Percentiles rank a stretch among this genome's conserved stretches.
These are phyloP conservation scores for Vinca minor DNA, from an alignment of 257 asterid genomes.

Conservation along the genomic window DNA sequence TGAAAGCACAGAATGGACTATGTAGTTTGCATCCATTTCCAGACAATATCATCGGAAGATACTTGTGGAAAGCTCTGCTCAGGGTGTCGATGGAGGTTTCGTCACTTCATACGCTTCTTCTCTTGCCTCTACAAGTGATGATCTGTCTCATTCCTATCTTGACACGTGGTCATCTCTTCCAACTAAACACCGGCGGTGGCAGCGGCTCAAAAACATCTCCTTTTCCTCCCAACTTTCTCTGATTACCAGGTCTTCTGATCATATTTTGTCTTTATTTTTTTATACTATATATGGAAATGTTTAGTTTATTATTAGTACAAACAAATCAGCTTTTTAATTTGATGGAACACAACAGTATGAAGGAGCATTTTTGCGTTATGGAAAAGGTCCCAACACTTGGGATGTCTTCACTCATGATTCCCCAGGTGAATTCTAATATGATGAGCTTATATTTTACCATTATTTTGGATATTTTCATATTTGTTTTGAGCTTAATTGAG, in stretches of 20 bases:
- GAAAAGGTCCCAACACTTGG: conserved; percentile 26
- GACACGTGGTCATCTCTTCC: background rate
- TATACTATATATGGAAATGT: background rate
- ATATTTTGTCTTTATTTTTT: background rate
- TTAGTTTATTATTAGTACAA: background rate
- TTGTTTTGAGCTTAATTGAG: no score
- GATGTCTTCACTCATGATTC: conserved; percentile 30
- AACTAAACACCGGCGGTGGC: background rate
- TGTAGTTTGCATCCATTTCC: no score
- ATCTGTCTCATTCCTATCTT: conserved; percentile 5
- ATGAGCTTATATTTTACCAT: no score
- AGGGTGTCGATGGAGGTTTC: conserved; percentile 2
- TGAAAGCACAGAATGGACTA: no score
- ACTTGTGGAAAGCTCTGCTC: no score
- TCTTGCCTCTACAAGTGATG: background rate
- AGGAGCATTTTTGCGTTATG: conserved; percentile 27
- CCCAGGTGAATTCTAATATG: no score
- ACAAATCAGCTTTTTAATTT: background rate
- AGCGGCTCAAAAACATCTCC: conserved; percentile 4
- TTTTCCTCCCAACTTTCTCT: conserved; percentile 20
- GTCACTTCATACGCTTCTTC: background rate
- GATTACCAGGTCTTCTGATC: conserved; percentile 18
- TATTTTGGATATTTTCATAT: no score
- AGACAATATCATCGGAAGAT: no score
- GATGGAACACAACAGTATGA: no score